Conservation (phyloP, 1,139 yeast species). For the Hansenula anomala region DNA sequence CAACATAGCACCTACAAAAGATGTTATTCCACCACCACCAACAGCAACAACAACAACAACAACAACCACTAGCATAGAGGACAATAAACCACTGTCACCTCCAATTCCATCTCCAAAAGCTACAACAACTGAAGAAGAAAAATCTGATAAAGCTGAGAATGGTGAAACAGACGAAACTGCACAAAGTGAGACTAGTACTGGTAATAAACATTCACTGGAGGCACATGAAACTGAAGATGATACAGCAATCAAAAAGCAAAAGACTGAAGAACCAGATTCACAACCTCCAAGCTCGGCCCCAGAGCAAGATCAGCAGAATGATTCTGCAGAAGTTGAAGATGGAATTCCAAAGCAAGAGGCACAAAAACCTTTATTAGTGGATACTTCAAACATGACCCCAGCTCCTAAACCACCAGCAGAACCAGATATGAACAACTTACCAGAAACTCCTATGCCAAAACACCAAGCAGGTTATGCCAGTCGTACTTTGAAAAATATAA, state of each 20-base stretch:
- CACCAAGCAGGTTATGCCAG: conserved; percentile 68
- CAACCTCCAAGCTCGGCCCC: too few species aligned
- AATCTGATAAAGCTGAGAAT: too few species aligned
- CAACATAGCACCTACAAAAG: neutral
- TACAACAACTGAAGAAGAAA: neutral
- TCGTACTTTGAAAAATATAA: conserved; percentile 73
- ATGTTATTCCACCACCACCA: neutral
- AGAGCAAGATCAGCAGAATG: too few species aligned
- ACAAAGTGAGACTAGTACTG: too few species aligned
- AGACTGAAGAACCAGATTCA: conserved; percentile 2
- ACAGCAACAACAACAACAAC: neutral
- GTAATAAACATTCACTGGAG: conserved; percentile 9
- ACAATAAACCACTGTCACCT: conserved; percentile 4
- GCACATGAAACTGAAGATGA: conserved; percentile 2
- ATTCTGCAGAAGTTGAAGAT: too few species aligned
- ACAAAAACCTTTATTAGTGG: conserved; percentile 1
- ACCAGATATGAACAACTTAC: conserved; percentile 67
- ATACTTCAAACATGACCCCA: conserved; percentile 33
- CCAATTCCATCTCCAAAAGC: conserved; percentile 5
- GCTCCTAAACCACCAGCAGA: conserved; percentile 71
- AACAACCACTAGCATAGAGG: neutral
- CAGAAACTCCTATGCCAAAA: conserved; percentile 69
- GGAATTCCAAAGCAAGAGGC: too few species aligned
- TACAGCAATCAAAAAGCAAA: conserved; percentile 4
- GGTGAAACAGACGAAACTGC: too few species aligned